A percentile compares a stretch with the other conserved stretches of the same genome.
These are phyloP conservation scores for Cercospora zeina DNA, from an alignment of 2,329 filamentous ascomycete genomes.

Conservation along the genomic window DNA sequence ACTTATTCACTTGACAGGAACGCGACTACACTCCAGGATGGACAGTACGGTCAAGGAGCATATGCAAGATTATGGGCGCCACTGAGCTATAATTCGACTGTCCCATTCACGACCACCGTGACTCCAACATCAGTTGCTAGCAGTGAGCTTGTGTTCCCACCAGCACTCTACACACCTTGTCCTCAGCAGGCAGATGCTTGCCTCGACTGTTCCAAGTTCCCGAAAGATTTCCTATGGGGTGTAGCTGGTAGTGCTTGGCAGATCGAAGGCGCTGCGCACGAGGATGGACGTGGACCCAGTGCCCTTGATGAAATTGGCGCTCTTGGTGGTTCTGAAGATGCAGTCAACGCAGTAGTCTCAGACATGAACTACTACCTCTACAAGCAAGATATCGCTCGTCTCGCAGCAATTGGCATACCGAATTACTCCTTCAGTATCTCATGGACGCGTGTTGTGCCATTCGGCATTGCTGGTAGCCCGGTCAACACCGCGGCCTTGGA, in stretches of 20 bases:
- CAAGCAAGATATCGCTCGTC: constrained; percentile 33
- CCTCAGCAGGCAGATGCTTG: constrained; percentile 35
- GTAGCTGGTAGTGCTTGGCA: constrained; percentile 41
- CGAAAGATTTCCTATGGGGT: constrained; percentile 38
- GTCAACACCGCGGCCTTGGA: constrained; percentile 51
- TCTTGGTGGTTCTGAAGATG: constrained; percentile 35
- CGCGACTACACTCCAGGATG: constrained; percentile 27
- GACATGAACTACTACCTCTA: constrained; percentile 27
- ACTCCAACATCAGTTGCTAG: constrained; percentile 42
- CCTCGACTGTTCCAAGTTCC: constrained; percentile 37
- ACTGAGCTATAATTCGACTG: constrained; percentile 29
- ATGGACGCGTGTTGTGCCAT: constrained; percentile 54
- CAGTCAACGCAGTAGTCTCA: constrained; percentile 32
- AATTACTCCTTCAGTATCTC: constrained; percentile 49
- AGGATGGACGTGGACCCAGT: constrained; percentile 37
- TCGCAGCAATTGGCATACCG: constrained; percentile 45
- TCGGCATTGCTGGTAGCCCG: constrained; percentile 48
- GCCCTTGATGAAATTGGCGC: constrained; percentile 36
- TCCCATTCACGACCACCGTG: constrained; percentile 37
- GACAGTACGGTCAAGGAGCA: constrained; percentile 30
- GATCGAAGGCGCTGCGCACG: constrained; percentile 38
- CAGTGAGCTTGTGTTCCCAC: constrained; percentile 40
- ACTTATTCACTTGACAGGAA: constrained; percentile 27
- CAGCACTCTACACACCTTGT: constrained; percentile 39
- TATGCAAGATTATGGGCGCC: constrained; percentile 29